phyloP scores from a whole-genome alignment of 805 yeast genomes.

The Millerozyma acaciae region DNA sequence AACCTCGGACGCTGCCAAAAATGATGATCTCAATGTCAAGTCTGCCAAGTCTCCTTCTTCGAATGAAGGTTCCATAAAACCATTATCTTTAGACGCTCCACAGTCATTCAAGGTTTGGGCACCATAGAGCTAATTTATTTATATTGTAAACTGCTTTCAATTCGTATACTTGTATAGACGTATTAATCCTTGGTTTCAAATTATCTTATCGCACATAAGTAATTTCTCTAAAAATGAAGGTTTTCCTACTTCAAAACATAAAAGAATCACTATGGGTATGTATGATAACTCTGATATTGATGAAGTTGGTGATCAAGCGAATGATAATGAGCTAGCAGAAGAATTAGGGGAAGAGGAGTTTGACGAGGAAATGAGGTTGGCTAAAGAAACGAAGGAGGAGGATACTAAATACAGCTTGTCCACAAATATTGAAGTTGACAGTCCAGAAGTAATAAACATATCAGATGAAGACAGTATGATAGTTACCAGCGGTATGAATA shows the following conservation, averaged over 20 bases:
- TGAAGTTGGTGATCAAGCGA: slow-evolving; percentile 1
- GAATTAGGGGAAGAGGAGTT: slow-evolving; percentile 3
- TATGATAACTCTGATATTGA: not conserved
- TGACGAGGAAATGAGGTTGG: not conserved
- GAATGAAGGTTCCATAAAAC: slow-evolving; percentile 19
- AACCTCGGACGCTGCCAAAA: slow-evolving; percentile 7
- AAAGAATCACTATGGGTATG: not conserved
- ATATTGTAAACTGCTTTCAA: slow-evolving; percentile 3
- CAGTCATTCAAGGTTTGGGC: slow-evolving; percentile 44
- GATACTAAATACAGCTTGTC: no score
- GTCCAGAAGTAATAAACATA: not conserved
- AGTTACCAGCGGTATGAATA: no score
- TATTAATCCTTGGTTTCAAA: not conserved
- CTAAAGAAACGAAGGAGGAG: no score
- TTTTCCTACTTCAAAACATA: no score
- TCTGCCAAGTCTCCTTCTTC: slow-evolving; percentile 2
- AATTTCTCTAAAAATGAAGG: no score
- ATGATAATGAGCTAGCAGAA: slow-evolving; percentile 1
- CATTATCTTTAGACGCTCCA: slow-evolving; percentile 39
- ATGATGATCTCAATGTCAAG: slow-evolving; percentile 8
- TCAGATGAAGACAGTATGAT: not conserved
- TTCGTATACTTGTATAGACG: slow-evolving; percentile 3
- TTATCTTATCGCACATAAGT: not conserved
- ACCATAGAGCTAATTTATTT: slow-evolving; percentile 19
- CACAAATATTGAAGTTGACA: no score